Evolutionary conservation across 345 rosid genomes (phyloP).

Genomic region (Diplotaxis tenuifolia): DNA sequence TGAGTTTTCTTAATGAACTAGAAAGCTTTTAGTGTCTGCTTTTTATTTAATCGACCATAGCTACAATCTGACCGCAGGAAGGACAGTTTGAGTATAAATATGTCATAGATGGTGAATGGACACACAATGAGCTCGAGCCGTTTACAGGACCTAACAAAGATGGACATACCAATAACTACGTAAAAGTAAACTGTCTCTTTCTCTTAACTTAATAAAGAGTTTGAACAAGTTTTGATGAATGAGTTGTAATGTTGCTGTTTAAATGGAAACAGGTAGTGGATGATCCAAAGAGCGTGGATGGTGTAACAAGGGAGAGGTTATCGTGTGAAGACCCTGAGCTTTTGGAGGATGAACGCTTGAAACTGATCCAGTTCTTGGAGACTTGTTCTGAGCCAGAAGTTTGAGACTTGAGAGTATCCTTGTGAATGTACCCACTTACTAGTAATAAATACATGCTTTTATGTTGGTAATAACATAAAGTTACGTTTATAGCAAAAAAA

Average conservation of each 20-base stretch:
- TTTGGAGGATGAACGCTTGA: conserved; percentile 51
- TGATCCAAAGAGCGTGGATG: conserved; percentile 42
- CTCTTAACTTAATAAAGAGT: neutral
- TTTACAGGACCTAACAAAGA: conserved; percentile 66
- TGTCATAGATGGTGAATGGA: conserved; percentile 83
- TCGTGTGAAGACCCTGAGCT: conserved; percentile 60
- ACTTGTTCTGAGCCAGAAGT: conserved; percentile 35
- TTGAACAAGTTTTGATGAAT: conserved; percentile 4
- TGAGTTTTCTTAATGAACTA: conserved; percentile 34
- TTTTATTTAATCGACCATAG: neutral
- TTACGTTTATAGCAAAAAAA: neutral
- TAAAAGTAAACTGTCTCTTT: conserved; percentile 46
- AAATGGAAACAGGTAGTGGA: conserved; percentile 47
- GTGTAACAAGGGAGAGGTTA: conserved; percentile 50
- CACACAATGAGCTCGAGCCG: conserved; percentile 54
- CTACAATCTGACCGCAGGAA: conserved; percentile 53
- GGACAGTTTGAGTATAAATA: conserved; percentile 92
- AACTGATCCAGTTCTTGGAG: conserved; percentile 61
- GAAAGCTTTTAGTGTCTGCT: conserved; percentile 10
- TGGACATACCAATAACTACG: conserved; percentile 77
- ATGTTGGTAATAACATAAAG: conserved; percentile 19
- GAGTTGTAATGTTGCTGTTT: conserved; percentile 2
- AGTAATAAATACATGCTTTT: conserved; percentile 25
- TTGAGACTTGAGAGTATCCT: neutral
- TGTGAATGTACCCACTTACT: conserved; percentile 11